phyloP scores from a whole-genome alignment of 495 filamentous ascomycete species.

The Neurospora discreta region DNA sequence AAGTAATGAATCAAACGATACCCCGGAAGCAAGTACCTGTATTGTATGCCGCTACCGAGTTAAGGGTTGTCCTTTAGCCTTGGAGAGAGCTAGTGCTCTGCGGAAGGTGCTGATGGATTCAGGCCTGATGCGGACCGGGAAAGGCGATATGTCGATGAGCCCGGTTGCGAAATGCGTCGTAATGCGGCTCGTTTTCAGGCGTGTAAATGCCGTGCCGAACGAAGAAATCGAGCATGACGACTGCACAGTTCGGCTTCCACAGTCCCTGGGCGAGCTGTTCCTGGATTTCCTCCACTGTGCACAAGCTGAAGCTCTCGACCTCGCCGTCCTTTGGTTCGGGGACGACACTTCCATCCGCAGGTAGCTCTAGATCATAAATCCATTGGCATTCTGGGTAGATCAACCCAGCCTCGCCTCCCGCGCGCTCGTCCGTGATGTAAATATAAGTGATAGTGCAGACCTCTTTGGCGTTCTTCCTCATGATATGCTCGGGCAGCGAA shows the following conservation, averaged over 20 bases:
- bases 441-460: constrained; percentile 76
- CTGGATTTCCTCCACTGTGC: constrained; percentile 63
- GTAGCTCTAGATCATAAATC: constrained; percentile 79
- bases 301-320: constrained; percentile 74
- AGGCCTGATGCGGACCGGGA: constrained; percentile 47
- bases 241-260: constrained; percentile 91
- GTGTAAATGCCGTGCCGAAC: constrained; percentile 75
- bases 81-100: background rate
- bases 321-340: constrained; percentile 75
- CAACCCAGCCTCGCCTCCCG: constrained; percentile 78
- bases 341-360: constrained; percentile 41
- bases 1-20: constrained; percentile 13
- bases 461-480: constrained; percentile 45
- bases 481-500: constrained; percentile 59
- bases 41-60: background rate
- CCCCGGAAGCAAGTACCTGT: constrained; percentile 11
- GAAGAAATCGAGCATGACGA: constrained; percentile 84
- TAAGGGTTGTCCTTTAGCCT: background rate
- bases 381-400: constrained; percentile 89
- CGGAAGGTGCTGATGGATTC: background rate
- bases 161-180: constrained; percentile 60
- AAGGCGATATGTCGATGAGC: constrained; percentile 77
- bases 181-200: constrained; percentile 71
- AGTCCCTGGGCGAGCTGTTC: constrained; percentile 55
- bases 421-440: constrained; percentile 62